Evolutionary conservation across 2,329 filamentous ascomycete species (phyloP).

Genomic region (Acrodontium crateriforme): DNA sequence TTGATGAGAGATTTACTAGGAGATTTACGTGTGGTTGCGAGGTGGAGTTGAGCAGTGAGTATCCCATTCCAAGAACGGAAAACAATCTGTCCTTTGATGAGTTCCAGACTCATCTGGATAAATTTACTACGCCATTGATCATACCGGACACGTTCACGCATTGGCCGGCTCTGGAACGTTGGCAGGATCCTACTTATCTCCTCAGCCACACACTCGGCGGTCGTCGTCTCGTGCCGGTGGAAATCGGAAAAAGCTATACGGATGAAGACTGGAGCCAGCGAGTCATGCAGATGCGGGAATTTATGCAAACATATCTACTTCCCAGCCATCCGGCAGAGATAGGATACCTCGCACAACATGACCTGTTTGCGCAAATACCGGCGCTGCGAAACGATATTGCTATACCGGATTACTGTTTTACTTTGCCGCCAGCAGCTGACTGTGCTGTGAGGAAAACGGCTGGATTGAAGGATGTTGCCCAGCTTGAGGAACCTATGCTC

Average conservation of each 20-base stretch:
- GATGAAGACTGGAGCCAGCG: constrained; percentile 74
- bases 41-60: no score
- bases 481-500: constrained; percentile 46
- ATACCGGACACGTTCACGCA: constrained; percentile 49
- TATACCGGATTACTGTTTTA: constrained; percentile 76
- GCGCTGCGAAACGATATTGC: constrained; percentile 59
- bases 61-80: not conserved
- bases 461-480: constrained; percentile 7
- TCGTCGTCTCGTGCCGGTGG: constrained; percentile 67
- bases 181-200: constrained; percentile 63
- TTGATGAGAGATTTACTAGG: no score
- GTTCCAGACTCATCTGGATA: constrained; percentile 19
- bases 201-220: constrained; percentile 61
- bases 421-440: constrained; percentile 43
- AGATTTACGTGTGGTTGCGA: no score
- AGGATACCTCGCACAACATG: constrained; percentile 85
- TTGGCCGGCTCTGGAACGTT: constrained; percentile 72
- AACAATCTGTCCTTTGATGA: constrained; percentile 9
- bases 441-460: constrained; percentile 8
- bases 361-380: constrained; percentile 73
- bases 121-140: constrained; percentile 43
- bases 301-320: constrained; percentile 50
- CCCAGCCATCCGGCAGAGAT: constrained; percentile 21
- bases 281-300: constrained; percentile 60
- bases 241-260: constrained; percentile 71